A percentile compares a stretch with the other conserved stretches of the same genome.
Evolutionary conservation across 495 filamentous ascomycete genomes (phyloP).

Genomic region (Haplographium delicatum): DNA sequence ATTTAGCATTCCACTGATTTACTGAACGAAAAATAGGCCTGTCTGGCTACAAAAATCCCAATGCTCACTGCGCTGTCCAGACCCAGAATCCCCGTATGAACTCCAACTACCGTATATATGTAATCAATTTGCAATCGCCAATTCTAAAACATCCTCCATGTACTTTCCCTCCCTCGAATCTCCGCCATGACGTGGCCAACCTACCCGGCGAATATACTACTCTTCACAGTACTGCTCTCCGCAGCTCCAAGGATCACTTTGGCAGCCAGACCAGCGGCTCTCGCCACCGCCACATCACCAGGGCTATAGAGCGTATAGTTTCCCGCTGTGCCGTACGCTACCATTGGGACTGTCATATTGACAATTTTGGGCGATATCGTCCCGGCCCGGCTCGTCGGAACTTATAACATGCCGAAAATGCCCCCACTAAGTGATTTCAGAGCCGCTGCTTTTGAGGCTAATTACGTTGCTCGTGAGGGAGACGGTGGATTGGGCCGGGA

Average conservation of each 20-base stretch:
- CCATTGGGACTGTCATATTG: not conserved
- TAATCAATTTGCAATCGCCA: too few relatives aligned
- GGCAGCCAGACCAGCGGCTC: not conserved
- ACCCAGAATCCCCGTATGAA: too few relatives aligned
- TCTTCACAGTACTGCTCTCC: not conserved
- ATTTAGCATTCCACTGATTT: too few relatives aligned
- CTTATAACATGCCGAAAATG: not conserved
- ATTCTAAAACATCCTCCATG: too few relatives aligned
- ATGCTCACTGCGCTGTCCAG: too few relatives aligned
- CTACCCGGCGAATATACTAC: not conserved
- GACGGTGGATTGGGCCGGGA: not conserved
- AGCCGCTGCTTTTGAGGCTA: not conserved
- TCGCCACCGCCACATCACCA: not conserved
- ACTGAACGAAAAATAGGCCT: too few relatives aligned
- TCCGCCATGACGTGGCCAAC: too few relatives aligned
- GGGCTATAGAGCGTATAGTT: not conserved
- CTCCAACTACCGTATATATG: too few relatives aligned
- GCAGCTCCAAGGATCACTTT: not conserved
- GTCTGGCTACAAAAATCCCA: too few relatives aligned
- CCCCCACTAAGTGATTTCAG: not conserved
- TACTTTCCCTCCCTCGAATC: too few relatives aligned
- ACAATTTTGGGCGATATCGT: not conserved
- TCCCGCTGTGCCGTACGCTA: not conserved
- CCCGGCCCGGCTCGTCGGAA: not conserved
- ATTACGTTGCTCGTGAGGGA: not conserved